Conservation (phyloP, 768 basidiomycete species). For the Agaricus blazei region DNA sequence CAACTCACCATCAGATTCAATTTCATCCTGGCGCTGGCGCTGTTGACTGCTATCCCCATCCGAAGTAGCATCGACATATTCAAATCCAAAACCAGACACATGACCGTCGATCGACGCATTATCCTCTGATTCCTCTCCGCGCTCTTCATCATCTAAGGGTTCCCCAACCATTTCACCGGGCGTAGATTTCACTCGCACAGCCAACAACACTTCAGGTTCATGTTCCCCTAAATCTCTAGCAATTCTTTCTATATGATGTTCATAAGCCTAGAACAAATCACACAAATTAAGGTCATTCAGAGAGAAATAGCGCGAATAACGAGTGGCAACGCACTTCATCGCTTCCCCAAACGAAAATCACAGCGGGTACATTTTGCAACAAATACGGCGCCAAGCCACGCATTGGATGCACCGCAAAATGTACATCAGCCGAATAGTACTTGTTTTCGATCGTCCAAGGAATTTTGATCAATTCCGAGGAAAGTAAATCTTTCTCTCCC, state of each 20-base stretch:
- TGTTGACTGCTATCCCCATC: conserved; percentile 5
- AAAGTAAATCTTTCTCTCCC: background rate
- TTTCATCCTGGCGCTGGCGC: conserved; percentile 12
- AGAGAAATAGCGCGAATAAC: background rate
- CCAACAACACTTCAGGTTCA: conserved; percentile 70
- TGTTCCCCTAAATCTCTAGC: conserved; percentile 41
- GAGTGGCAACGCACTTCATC: conserved; percentile 50
- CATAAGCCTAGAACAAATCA: conserved; percentile 42
- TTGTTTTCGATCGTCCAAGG: conserved; percentile 78
- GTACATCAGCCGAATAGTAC: conserved; percentile 77
- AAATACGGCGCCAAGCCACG: conserved; percentile 36
- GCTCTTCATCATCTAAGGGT: conserved; percentile 18
- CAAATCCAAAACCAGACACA: conserved; percentile 67
- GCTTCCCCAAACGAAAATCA: conserved; percentile 66
- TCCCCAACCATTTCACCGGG: conserved; percentile 9
- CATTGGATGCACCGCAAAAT: conserved; percentile 52
- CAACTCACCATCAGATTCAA: conserved; percentile 20
- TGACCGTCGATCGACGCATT: conserved; percentile 60
- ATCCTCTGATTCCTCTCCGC: conserved; percentile 23
- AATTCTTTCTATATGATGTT: conserved; percentile 48
- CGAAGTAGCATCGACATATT: conserved; percentile 60
- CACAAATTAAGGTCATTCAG: background rate
- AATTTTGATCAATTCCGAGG: conserved; percentile 24
- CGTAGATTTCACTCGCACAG: conserved; percentile 41
- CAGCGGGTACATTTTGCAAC: conserved; percentile 53